Percentiles rank a stretch among this genome's conserved stretches.
Conservation (phyloP, 805 yeast species). For the Wickerhamia fluorescens region DNA sequence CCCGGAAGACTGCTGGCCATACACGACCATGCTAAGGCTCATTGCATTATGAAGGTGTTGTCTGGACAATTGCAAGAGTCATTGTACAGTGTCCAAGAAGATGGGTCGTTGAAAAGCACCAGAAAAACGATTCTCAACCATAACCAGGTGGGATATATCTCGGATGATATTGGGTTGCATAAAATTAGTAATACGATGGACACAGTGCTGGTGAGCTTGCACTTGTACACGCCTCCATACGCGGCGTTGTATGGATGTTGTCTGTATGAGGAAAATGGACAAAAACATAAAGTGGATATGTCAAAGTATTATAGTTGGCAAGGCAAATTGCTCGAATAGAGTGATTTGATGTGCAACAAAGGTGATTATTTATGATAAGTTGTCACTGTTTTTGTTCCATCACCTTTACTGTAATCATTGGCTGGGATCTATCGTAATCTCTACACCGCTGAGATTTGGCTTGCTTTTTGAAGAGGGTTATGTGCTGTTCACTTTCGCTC, state of each 20-base stretch:
- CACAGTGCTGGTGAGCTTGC: constrained; percentile 52
- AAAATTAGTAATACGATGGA: constrained; percentile 45
- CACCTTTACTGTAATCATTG: constrained; percentile 49
- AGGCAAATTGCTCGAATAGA: constrained; percentile 34
- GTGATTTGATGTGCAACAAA: constrained; percentile 2
- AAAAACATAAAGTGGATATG: constrained; percentile 49
- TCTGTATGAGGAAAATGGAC: constrained; percentile 44
- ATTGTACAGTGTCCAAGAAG: constrained; percentile 44
- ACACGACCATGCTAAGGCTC: constrained; percentile 74
- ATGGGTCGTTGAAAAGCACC: constrained; percentile 17
- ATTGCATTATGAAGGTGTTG: constrained; percentile 66
- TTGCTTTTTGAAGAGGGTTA: too few species aligned
- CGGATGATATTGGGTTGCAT: constrained; percentile 62
- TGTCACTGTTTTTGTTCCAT: constrained; percentile 58
- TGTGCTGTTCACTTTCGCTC: too few species aligned
- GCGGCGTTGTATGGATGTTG: constrained; percentile 55
- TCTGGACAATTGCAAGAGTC: constrained; percentile 54
- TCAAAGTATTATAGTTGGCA: constrained; percentile 55
- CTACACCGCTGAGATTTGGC: too few species aligned
- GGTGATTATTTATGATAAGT: constrained; percentile 21
- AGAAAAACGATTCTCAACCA: constrained; percentile 21
- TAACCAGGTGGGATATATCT: constrained; percentile 56
- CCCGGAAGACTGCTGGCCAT: constrained; percentile 58
- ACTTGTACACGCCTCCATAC: constrained; percentile 72
- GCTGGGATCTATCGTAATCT: too few species aligned